Evolutionary conservation across 768 basidiomycete species (phyloP), one percentile per base, ranked within the genome.

Genomic region (Russula compacta): DNA sequence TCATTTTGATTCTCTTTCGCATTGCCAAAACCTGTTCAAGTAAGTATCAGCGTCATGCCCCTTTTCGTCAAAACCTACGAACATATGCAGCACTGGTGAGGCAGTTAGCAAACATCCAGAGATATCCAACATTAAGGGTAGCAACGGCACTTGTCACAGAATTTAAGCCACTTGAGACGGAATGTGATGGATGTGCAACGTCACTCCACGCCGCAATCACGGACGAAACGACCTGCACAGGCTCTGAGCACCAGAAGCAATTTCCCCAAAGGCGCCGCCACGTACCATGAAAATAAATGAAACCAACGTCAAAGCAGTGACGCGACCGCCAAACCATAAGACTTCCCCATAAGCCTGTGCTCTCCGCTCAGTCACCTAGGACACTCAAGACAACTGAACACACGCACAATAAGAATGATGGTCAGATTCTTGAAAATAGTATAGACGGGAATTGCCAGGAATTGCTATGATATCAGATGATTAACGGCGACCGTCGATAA

Each of bases 371-470:
- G 55, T 38, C 24, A 9, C 7, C 6, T 61, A 48, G 15, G 32
- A 24, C 55, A 51, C 14, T 46, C 58, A 19, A 32, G 15, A 49
- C 39, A 60, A 14, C 47, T 0, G 53, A 50, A 65, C 29, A 12
- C 35, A 78, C 87, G 66, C 65, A 92, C 95, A 70, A 98, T 98
- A 33, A 99, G 81, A 66, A 99, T 98, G 69, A 98, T 99, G n/a
- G 97, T 98, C 69, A 98, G 70, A 72, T 99, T 99, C 75, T 99
- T 99, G 83, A 98, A 98, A 65, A 99, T 98, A 0, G 97, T 98
- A 75, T 98, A 99, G 32, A 98, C 86, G 0, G 97, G 97, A 73
- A 99, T 98, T 66, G 85, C 90, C 52, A 99, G 79, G 74, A 86
- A 92, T 95, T 98, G 97, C 94, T 98, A 73, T 6, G 39, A 19